These are phyloP conservation scores for Candida anutae DNA, from an alignment of 1,139 yeast species.

Conservation along the genomic window DNA sequence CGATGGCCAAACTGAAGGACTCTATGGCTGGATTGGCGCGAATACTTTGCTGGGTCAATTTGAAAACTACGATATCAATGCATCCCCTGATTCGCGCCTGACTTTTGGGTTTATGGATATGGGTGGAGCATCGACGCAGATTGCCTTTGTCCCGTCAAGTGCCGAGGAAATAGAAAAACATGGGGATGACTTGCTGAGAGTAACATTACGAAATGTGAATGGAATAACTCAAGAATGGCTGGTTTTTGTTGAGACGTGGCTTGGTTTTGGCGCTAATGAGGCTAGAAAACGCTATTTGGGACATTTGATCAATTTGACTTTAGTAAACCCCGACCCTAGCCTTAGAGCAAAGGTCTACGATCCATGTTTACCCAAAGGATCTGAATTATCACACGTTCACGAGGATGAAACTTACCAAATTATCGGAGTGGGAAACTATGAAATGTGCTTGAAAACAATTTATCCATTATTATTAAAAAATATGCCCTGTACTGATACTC, in stretches of 20 bases:
- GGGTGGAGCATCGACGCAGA: conserved; percentile 86
- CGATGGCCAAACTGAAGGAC: conserved; percentile 76
- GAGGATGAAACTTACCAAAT: conserved; percentile 42
- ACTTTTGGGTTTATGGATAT: conserved; percentile 80
- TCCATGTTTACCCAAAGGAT: conserved; percentile 67
- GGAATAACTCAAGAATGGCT: conserved; percentile 62
- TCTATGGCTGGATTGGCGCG: conserved; percentile 74
- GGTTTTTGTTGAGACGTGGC: conserved; percentile 75
- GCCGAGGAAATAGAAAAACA: conserved; percentile 46
- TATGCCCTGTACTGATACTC: conserved; percentile 65
- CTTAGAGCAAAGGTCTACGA: conserved; percentile 35
- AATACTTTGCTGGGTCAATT: conserved; percentile 59
- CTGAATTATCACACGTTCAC: conserved; percentile 30
- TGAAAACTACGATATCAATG: conserved; percentile 32
- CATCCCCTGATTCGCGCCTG: conserved; percentile 25
- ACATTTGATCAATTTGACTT: conserved; percentile 31
- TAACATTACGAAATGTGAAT: conserved; percentile 48
- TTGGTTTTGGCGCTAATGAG: conserved; percentile 80
- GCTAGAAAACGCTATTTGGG: conserved; percentile 60
- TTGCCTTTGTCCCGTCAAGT: conserved; percentile 66
- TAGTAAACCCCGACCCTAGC: conserved; percentile 18
- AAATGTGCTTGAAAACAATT: conserved; percentile 55
- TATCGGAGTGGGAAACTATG: conserved; percentile 62
- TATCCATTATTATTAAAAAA: conserved; percentile 66
- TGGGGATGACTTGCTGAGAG: conserved; percentile 52